Evolutionary conservation across 352 stramenopile species (phyloP), one percentile per base, ranked within the genome.

Genomic region (Globisporangium parvum): DNA sequence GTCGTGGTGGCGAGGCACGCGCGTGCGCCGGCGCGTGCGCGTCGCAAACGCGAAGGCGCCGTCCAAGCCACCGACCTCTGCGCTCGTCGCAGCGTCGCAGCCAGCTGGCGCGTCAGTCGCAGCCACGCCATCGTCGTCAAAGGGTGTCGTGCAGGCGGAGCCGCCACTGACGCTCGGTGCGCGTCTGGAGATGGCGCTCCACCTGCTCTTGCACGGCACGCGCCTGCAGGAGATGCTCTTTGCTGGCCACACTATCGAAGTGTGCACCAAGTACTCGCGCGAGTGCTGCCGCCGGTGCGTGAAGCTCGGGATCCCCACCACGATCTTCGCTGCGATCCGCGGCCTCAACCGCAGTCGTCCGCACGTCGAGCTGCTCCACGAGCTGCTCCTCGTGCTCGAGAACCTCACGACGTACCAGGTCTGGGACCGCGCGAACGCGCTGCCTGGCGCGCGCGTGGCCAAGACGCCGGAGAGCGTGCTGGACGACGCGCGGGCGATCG

Each of bases 271-370:
- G 18, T 91, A 96, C 59, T 98, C 92, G 12, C 69, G 80, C 14
- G 74, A 93, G 63, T 97, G 88, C 67, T 98, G 93, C 59, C 72
- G 80, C 49, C 84, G 87, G 48, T 98, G 98, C 53, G 75, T 93
- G 6, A 65, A 88, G 48, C 67, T 91, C 28, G 75, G 86, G 55
- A 94, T 96, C 37, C 79, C 91, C 20, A 78, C 81, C 23, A 94
- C 94, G 23, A 85, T 99, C 51, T 98, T 96, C 55, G 79, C 73
- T 20, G 79, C 97, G 0, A 96, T 98, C 58, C 74, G 81, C 41
- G 92, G 82, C 12, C 91, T 97, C 63, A 98, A 98, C 73, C 88
- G 95, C 49, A 98, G 91, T 58, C 77, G 93, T 8, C 95, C 95
- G 23, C 96, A 99, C 66, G 69, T 98, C 6, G 91, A 98, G 60